Base-by-base conservation (phyloP, 257 asterid genomes). In the Solanum ossicruentum region DNA sequence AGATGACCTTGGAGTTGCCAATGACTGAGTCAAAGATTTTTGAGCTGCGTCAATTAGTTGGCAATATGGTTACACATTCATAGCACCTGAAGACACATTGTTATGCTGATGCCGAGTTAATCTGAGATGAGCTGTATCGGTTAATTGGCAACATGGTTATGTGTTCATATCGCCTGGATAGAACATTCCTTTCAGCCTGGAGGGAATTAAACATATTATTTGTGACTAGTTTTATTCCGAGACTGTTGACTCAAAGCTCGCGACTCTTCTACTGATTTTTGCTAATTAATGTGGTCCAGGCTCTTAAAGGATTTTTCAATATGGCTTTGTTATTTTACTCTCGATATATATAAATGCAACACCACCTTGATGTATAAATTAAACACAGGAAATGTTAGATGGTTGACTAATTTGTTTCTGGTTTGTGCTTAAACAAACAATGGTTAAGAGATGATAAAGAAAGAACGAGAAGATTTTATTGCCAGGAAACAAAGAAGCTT, bases 1-100 rank as follows among this genome's bases (percentile, higher is more conserved):
- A 95, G 98, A 85, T 96, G 84, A 96, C 98, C 1, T 88, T 92
- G 87, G 98, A 96, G 92, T 85, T 94, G 60, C 69, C 87, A 84
- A 78, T 94, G 87, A 88, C 89, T 0, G 89, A 90, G 87, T 85
- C 91, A 66, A 92, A 91, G 92, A 52, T 83, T 39, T 91, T 86
- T 85, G 95, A 94, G 89, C 90, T 95, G 87, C 90, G 71, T 69
- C 91, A 81, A 54, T 86, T 92, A 66, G 78, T 87, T 81, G 86
- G 86, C 78, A 88, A 84, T 49, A 84, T 82, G 88, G 91, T 87
- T 78, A 89, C 91, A 80, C 90, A 88, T 86, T 89, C 91, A 78
- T 92, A 87, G 89, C 82, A 77, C 81, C 15, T 55, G 60, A 21
- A 75, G 58, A 75, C 21, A 92, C 96, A 1, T 88, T 88, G 88